These are phyloP conservation scores for Erigeron canadensis DNA, from an alignment of 129 eudicot genomes.

Conservation along the genomic window DNA sequence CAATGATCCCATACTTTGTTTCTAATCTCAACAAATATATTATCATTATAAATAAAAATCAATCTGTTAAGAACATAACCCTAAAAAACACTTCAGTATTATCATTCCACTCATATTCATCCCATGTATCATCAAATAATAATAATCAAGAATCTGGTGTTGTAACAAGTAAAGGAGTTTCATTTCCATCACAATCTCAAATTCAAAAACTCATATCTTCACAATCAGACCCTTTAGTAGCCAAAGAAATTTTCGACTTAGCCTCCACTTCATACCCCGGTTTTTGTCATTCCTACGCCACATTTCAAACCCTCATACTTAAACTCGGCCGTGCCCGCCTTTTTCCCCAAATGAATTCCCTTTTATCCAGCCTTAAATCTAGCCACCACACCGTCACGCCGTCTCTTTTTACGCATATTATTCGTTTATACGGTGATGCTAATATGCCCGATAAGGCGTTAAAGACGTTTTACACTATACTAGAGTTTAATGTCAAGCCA, in stretches of 20 bases:
- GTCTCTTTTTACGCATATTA: constrained; percentile 62
- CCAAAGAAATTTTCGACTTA: constrained; percentile 73
- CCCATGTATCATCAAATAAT: constrained; percentile 2
- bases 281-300: constrained; percentile 61
- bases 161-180: too few relatives aligned
- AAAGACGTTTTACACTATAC: constrained; percentile 59
- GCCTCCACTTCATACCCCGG: constrained; percentile 54
- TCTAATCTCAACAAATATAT: constrained; percentile 24
- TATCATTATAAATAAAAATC: too few relatives aligned
- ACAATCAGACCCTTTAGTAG: constrained; percentile 79
- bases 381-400: constrained; percentile 43
- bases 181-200: constrained; percentile 50
- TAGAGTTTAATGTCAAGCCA: constrained; percentile 63
- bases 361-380: constrained; percentile 45
- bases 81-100: constrained; percentile 13
- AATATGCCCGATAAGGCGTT: constrained; percentile 66
- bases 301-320: constrained; percentile 60
- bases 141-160: background rate
- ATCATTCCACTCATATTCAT: constrained; percentile 26
- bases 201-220: constrained; percentile 60
- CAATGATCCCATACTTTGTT: constrained; percentile 9
- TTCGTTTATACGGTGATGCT: constrained; percentile 65
- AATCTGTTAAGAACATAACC: background rate
- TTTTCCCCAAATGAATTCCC: constrained; percentile 54
- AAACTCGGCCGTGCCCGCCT: constrained; percentile 69